phyloP scores from a whole-genome alignment of 1,139 yeast species.

The Sugiyamaella neomexicana region DNA sequence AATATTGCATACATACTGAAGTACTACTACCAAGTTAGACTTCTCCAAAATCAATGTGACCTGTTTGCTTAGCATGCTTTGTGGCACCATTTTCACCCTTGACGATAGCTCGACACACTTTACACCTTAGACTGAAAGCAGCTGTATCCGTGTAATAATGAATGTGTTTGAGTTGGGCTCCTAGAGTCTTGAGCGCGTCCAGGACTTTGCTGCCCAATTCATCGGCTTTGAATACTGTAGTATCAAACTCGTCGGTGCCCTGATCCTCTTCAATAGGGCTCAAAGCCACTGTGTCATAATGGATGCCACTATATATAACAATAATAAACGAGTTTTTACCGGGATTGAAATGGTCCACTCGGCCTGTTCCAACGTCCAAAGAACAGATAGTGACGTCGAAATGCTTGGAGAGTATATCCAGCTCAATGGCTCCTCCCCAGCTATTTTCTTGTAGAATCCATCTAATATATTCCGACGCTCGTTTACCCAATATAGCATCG shows the following conservation, averaged over 20 bases:
- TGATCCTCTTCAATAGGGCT: constrained; percentile 39
- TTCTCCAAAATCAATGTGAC: constrained; percentile 68
- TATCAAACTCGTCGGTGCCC: constrained; percentile 40
- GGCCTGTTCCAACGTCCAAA: constrained; percentile 66
- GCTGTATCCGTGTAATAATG: constrained; percentile 71
- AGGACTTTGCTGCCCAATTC: constrained; percentile 39
- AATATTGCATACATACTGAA: not conserved
- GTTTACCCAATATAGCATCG: constrained; percentile 60
- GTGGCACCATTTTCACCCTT: constrained; percentile 69
- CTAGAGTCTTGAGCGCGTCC: constrained; percentile 46
- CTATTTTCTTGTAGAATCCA: constrained; percentile 66
- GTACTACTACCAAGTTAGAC: constrained; percentile 31
- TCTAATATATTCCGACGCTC: constrained; percentile 50
- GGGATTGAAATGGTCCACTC: constrained; percentile 57
- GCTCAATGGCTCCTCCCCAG: constrained; percentile 89
- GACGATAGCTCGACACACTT: constrained; percentile 53
- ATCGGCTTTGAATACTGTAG: constrained; percentile 44
- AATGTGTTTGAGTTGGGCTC: constrained; percentile 48
- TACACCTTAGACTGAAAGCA: constrained; percentile 58
- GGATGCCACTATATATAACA: constrained; percentile 70
- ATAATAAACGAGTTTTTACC: constrained; percentile 49
- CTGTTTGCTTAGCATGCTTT: constrained; percentile 63
- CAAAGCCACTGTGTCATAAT: constrained; percentile 64
- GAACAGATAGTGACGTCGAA: constrained; percentile 58
- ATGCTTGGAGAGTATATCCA: constrained; percentile 60